Percentiles rank a stretch among this genome's conserved stretches.
Evolutionary conservation across 306 rosid species (phyloP).

Genomic region (Lablab purpureus): DNA sequence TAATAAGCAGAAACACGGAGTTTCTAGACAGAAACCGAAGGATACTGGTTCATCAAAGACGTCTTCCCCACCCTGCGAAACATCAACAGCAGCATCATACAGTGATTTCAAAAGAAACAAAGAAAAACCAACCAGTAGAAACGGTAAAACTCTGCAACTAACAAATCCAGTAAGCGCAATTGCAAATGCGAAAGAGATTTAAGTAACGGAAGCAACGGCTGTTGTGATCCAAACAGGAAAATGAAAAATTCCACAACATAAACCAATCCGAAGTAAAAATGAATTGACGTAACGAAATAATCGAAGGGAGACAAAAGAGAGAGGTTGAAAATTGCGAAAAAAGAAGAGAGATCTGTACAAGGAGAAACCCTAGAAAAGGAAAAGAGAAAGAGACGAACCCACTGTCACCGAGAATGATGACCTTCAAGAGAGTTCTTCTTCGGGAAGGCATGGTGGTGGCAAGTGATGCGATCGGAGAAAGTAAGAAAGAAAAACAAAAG

Average conservation of each 20-base stretch:
- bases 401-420: constrained; percentile 99
- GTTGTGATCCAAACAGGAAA: constrained; percentile 26
- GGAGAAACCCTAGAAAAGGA: constrained; percentile 33
- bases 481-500: not conserved
- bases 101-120: constrained; percentile 5
- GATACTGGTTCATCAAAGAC: constrained; percentile 99
- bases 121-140: not conserved
- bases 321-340: not conserved
- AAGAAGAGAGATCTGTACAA: constrained; percentile 5
- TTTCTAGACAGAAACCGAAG: constrained; percentile 43
- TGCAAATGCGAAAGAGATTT: not conserved
- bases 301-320: not conserved
- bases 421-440: constrained; percentile 95
- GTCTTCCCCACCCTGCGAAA: constrained; percentile 98
- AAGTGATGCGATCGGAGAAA: constrained; percentile 37
- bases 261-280: not conserved
- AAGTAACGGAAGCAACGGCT: not conserved
- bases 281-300: not conserved
- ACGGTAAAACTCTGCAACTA: not conserved
- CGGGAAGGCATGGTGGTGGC: constrained; percentile 82
- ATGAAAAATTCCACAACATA: not conserved
- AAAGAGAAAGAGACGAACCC: constrained; percentile 61
- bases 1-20: not conserved
- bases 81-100: constrained; percentile 29
- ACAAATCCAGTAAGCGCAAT: constrained; percentile 35